A percentile compares a stretch with the other conserved stretches of the same genome.
Evolutionary conservation across 305 asterid species (phyloP).

Genomic region (Fraxinus paxiana): DNA sequence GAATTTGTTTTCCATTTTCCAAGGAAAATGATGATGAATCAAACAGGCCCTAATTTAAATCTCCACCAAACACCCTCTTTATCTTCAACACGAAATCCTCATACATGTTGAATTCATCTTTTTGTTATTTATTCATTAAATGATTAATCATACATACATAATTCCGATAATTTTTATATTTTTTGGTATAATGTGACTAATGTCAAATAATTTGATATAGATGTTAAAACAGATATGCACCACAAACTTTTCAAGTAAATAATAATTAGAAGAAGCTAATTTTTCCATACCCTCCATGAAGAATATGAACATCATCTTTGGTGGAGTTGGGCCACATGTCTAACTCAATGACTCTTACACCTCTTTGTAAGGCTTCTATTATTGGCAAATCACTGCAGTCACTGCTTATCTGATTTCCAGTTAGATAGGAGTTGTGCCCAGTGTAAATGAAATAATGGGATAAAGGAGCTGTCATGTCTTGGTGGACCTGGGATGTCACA

Average conservation of each 20-base stretch:
- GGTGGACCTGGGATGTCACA: slow-evolving; percentile 46
- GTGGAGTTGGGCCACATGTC: slow-evolving; percentile 85
- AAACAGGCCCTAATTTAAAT: too few species aligned
- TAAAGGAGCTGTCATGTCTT: slow-evolving; percentile 70
- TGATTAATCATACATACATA: neutral
- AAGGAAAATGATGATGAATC: too few species aligned
- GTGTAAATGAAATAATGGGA: slow-evolving; percentile 78
- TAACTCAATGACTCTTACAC: slow-evolving; percentile 73
- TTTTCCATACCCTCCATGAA: slow-evolving; percentile 71
- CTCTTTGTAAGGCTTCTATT: slow-evolving; percentile 55
- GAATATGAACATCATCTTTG: slow-evolving; percentile 58
- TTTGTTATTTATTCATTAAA: too few species aligned
- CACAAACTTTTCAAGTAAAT: neutral
- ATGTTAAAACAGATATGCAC: neutral
- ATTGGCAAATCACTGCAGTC: slow-evolving; percentile 66
- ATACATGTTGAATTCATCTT: neutral
- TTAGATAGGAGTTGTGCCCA: slow-evolving; percentile 78
- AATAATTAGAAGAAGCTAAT: neutral
- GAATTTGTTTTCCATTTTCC: too few species aligned
- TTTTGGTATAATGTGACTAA: neutral
- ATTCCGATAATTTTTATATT: neutral
- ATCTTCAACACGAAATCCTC: neutral
- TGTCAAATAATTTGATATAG: neutral
- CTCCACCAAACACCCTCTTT: too few species aligned
- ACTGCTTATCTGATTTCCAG: slow-evolving; percentile 80